Base-by-base conservation (phyloP, 2,329 filamentous ascomycete genomes). In the Thielaviopsis populi region DNA sequence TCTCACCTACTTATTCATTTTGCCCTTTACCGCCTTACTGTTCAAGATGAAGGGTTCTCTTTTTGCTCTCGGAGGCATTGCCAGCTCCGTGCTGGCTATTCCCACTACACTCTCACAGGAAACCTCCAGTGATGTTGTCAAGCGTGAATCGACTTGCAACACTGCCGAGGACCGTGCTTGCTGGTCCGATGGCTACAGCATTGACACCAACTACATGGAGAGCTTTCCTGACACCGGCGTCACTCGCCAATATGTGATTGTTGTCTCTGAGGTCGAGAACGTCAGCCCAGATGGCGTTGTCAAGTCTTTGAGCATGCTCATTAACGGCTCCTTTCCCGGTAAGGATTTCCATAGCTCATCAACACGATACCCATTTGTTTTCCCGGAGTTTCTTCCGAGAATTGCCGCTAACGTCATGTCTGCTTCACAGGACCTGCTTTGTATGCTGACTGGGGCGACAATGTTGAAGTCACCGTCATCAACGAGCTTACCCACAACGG, bases 401-500 rank as follows among this genome's bases (percentile, higher is more conserved):
- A 2, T 19, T 10, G 43, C 58, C 27, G 33, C 60, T 65, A 65
- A 65, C 56, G 61, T 58, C 11, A 24, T 5, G 19, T 22, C 33
- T 6, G 17, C 27, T 19, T 33, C 24, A 19, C 43, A 66, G 65
- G 65, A 17, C 67, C 67, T 53, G 66, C 65, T 22, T 56, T 68
- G 42, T 61, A 63, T 22, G 67, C 67, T 17, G 66, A 80, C 64
- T 81, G 79, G 77, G 79, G 79, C 37, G 79, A 82, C 66, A 71
- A 67, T 6, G 72, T 80, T 41, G 73, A 85, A 59, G 79, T 88
- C 60, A 82, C 82, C 27, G 80, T 88, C 64, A 78, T 81, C 72
- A 90, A 90, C 71, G 77, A 81, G n/a, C 78, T 88, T 1, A 77
- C 76, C 15, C 72, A 70, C 40, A 76, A 75, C 67, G 73, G 72